phyloP scores from a whole-genome alignment of 768 basidiomycete genomes.

The Wakefieldia striispora region DNA sequence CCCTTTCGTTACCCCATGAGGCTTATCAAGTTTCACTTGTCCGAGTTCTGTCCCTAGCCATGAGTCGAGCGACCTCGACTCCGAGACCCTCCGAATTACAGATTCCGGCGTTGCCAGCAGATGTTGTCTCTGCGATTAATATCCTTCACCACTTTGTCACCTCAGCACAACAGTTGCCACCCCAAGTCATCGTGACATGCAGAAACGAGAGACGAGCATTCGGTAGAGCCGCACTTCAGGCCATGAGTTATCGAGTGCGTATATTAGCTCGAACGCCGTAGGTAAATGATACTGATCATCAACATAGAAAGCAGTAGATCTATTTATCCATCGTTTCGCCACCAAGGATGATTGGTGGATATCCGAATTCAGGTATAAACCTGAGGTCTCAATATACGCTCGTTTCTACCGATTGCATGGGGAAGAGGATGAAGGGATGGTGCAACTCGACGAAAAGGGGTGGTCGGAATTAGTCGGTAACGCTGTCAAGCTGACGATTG shows the following conservation, averaged over 20 bases:
- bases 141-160: slow-evolving; percentile 31
- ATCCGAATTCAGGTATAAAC: slow-evolving; percentile 33
- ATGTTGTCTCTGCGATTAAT: slow-evolving; percentile 28
- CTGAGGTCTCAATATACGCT: slow-evolving; percentile 34
- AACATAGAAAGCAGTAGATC: slow-evolving; percentile 28
- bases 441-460: slow-evolving; percentile 31
- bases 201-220: slow-evolving; percentile 32
- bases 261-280: not conserved
- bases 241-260: slow-evolving; percentile 33
- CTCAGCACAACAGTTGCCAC: slow-evolving; percentile 27
- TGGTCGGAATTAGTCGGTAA: slow-evolving; percentile 34
- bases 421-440: slow-evolving; percentile 33
- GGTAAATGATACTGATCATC: slow-evolving; percentile 7
- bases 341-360: slow-evolving; percentile 37
- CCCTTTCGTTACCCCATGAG: slow-evolving; percentile 1
- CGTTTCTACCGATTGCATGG: slow-evolving; percentile 33
- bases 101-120: slow-evolving; percentile 19
- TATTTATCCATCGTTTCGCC: slow-evolving; percentile 34
- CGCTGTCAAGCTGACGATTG: slow-evolving; percentile 30
- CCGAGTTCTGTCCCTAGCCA: slow-evolving; percentile 1
- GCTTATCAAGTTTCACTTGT: slow-evolving; percentile 3
- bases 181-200: slow-evolving; percentile 33
- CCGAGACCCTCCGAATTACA: slow-evolving; percentile 24
- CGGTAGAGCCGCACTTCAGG: slow-evolving; percentile 29
- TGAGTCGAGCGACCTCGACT: slow-evolving; percentile 27